Base-by-base conservation (phyloP, 805 yeast species). In the Suhomyces pyralidae region DNA sequence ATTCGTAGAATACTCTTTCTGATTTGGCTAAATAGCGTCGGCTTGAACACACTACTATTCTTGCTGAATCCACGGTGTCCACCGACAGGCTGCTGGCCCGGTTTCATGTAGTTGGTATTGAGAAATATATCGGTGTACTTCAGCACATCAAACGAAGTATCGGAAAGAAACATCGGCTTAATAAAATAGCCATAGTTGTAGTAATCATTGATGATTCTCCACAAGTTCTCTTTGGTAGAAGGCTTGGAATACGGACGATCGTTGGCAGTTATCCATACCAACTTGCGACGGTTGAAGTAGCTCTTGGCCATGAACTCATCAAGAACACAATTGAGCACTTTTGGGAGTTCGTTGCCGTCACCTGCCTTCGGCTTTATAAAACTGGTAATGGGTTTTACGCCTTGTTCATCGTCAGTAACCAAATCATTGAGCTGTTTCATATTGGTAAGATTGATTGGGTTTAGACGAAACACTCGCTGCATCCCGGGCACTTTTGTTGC, bases 181-280 rank as follows among this genome's bases (percentile, higher is more conserved):
- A 91, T 77, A 15, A 69, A 71, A 34, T 86, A 82, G 40, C 67
- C 70, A 15, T 76, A 71, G 49, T 82, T 81, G 51, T 81, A 80
- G 51, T 84, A 76, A 65, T 88, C 94, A 40, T 78, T 77, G 12
- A 86, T 76, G 5, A 84, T 72, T 17, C 80, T 80, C 57, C 85
- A 78, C 22, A 89, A 70, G 5, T 81, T 70, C 45, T 73, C 74
- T 59, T 78, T 78, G 3, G 74, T 69, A 14, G 77, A 72, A 7
- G 71, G 60, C 7, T 71, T 70, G 50, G 74, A 73, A 56, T 70
- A 79, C 0, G 97, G 97, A 45, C 68, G 68, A 58, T 87, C 94
- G 63, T 86, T 83, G 63, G 85, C 87, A 0, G 97, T 89, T 61
- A 91, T 81, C 62, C 90, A 70, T 57, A 90, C 79, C 3, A 89